A percentile compares a stretch with the other conserved stretches of the same genome.
phyloP scores from a whole-genome alignment of 257 asterid genomes.

The Solanum tarijense region DNA sequence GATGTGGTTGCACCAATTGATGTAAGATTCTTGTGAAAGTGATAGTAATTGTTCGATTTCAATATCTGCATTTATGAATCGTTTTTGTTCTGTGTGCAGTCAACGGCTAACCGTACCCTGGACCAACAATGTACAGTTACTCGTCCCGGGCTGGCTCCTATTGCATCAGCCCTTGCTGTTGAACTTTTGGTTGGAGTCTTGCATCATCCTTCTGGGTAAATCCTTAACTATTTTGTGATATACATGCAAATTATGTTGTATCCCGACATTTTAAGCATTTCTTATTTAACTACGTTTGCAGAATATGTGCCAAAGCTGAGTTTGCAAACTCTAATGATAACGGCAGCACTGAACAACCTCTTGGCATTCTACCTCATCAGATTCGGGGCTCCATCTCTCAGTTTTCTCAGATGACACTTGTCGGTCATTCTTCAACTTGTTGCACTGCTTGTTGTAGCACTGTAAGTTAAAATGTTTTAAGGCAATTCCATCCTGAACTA shows the following conservation, averaged over 20 bases:
- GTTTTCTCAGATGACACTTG: constrained; percentile 85
- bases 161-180: constrained; percentile 94
- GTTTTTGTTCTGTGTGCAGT: constrained; percentile 32
- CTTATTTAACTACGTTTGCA: constrained; percentile 11
- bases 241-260: background rate
- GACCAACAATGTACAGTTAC: constrained; percentile 99
- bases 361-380: constrained; percentile 95
- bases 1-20: constrained; percentile 96
- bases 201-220: constrained; percentile 85
- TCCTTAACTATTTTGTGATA: background rate
- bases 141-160: constrained; percentile 98
- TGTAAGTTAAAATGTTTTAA: constrained; percentile 32
- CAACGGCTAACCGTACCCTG: constrained; percentile 82
- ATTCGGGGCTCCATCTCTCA: constrained; percentile 82
- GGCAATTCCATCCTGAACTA: background rate
- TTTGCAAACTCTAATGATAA: constrained; percentile 43
- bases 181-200: constrained; percentile 80
- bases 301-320: constrained; percentile 75
- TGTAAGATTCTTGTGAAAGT: constrained; percentile 25
- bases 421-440: constrained; percentile 76
- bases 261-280: background rate
- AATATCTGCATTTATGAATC: background rate
- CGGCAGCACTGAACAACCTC: constrained; percentile 49
- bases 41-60: background rate
- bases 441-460: constrained; percentile 88